Evolutionary conservation across 352 stramenopile species (phyloP).

Genomic region (Phytophthora hibernalis): DNA sequence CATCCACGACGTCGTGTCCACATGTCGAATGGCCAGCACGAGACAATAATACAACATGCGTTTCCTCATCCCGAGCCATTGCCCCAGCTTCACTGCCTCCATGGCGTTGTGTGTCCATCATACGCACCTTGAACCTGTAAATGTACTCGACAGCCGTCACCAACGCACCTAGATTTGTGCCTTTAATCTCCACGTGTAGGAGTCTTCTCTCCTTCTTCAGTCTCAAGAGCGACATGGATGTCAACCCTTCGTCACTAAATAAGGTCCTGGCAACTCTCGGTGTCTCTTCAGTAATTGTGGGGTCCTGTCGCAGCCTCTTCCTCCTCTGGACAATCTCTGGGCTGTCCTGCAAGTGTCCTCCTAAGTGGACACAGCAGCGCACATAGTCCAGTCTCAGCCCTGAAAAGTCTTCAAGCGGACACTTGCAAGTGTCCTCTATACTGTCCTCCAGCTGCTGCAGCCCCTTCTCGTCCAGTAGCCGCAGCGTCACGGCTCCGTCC

Average conservation of each 20-base stretch:
- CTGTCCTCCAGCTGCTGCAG: constrained; percentile 15
- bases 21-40: constrained; percentile 31
- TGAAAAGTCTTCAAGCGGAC: constrained; percentile 19
- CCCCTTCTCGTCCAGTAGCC: constrained; percentile 23
- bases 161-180: constrained; percentile 43
- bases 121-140: constrained; percentile 49
- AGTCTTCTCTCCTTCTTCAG: constrained; percentile 10
- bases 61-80: constrained; percentile 50
- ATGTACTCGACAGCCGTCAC: constrained; percentile 69
- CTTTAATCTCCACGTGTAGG: constrained; percentile 55
- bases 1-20: constrained; percentile 58
- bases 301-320: constrained; percentile 30
- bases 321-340: constrained; percentile 15
- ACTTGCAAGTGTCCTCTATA: constrained; percentile 7
- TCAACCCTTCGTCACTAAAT: constrained; percentile 25
- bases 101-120: constrained; percentile 43
- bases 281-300: neutral
- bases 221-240: neutral
- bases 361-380: constrained; percentile 17
- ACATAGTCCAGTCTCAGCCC: constrained; percentile 29
- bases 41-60: constrained; percentile 57
- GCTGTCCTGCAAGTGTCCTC: constrained; percentile 14
- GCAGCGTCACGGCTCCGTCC: constrained; percentile 7
- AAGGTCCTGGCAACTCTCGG: constrained; percentile 20
- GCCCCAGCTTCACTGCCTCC: constrained; percentile 49